Percentiles rank a stretch among this genome's conserved stretches.
Conservation (phyloP, 768 basidiomycete genomes). For the Tephrocybe sp. region DNA sequence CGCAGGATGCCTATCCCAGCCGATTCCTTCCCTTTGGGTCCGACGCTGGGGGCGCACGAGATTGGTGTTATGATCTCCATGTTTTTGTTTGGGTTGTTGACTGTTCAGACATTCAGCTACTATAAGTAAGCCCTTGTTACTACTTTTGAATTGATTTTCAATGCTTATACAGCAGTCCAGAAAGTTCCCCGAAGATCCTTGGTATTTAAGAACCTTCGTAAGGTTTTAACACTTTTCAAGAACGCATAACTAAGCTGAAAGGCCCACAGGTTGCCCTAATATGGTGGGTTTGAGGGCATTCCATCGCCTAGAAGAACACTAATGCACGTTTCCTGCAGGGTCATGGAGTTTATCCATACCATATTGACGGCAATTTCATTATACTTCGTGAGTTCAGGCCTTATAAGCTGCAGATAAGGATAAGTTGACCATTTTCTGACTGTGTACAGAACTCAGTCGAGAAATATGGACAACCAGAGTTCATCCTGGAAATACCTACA, state of each 20-base stretch:
- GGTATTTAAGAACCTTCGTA: slow-evolving; percentile 8
- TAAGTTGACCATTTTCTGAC: background rate
- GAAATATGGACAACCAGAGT: slow-evolving; percentile 6
- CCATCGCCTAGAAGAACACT: too few relatives aligned
- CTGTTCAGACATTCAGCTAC: slow-evolving; percentile 13
- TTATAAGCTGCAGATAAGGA: background rate
- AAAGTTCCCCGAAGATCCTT: slow-evolving; percentile 6
- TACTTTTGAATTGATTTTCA: background rate
- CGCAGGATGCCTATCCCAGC: too few relatives aligned
- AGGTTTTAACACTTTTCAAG: background rate
- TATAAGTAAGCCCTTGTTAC: slow-evolving; percentile 2
- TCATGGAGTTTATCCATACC: slow-evolving; percentile 5
- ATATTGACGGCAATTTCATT: background rate
- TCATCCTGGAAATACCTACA: background rate
- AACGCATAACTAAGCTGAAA: background rate
- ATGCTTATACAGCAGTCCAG: background rate
- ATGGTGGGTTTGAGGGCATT: background rate
- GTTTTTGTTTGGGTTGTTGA: slow-evolving; percentile 14
- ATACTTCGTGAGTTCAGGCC: background rate
- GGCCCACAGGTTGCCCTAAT: slow-evolving; percentile 7
- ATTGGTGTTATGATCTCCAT: slow-evolving; percentile 10
- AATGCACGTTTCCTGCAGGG: background rate
- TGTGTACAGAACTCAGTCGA: slow-evolving; percentile 5
- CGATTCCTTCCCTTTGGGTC: too few relatives aligned
- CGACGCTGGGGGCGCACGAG: slow-evolving; percentile 13